Conservation (phyloP, 371 early-diverging fungal species). For the Catenaria anguillulae region DNA sequence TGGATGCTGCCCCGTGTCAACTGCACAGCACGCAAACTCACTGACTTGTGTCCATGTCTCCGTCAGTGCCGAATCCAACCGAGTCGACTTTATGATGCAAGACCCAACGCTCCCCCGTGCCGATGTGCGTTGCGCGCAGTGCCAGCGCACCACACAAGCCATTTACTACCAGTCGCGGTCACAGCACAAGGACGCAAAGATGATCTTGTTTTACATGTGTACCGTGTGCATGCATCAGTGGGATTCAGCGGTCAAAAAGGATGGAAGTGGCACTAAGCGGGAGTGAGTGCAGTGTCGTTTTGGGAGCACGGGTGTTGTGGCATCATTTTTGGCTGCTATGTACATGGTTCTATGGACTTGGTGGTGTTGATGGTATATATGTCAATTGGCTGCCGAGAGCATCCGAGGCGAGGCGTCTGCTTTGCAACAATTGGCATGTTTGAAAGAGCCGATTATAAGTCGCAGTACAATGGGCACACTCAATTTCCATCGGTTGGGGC, state of each 20-base stretch:
- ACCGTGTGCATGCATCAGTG: slow-evolving; percentile 61
- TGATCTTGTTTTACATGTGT: slow-evolving; percentile 88
- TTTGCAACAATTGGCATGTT: too few relatives aligned
- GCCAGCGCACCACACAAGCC: slow-evolving; percentile 48
- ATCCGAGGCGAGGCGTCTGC: too few relatives aligned
- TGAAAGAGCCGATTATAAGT: too few relatives aligned
- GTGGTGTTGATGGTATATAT: too few relatives aligned
- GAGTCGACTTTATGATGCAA: not conserved
- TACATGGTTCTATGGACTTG: too few relatives aligned
- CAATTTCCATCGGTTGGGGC: too few relatives aligned
- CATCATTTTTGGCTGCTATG: too few relatives aligned
- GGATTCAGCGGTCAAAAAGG: slow-evolving; percentile 22
- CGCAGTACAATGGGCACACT: too few relatives aligned
- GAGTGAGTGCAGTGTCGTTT: not conserved
- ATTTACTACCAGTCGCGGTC: slow-evolving; percentile 86
- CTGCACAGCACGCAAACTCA: too few relatives aligned
- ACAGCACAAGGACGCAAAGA: slow-evolving; percentile 62
- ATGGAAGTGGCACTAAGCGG: not conserved
- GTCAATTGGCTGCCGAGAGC: too few relatives aligned
- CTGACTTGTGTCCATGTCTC: not conserved
- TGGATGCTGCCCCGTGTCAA: too few relatives aligned
- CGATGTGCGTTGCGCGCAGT: slow-evolving; percentile 46
- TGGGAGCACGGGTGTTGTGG: too few relatives aligned
- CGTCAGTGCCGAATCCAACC: not conserved
- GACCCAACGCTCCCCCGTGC: slow-evolving; percentile 43